A percentile compares a stretch with the other conserved stretches of the same genome.
Evolutionary conservation across 176 grass and related monocot species (phyloP).

Genomic region (Carex scoparia): DNA sequence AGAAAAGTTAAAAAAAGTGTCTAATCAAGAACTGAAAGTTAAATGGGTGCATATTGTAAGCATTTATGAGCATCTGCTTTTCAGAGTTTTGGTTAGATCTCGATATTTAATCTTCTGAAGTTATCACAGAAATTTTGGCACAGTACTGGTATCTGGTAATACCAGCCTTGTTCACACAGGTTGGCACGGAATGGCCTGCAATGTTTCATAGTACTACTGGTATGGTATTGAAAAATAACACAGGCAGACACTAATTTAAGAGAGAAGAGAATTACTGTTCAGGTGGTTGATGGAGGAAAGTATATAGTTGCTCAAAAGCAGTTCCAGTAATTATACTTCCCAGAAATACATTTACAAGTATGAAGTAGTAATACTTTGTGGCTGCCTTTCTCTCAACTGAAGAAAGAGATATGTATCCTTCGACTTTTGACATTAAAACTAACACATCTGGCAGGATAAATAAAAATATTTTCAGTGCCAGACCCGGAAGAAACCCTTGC

Average conservation of each 20-base stretch:
- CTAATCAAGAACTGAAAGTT: not conserved
- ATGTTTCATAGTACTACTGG: not conserved
- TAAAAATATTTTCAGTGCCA: slow-evolving; percentile 86
- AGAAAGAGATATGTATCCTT: slow-evolving; percentile 90
- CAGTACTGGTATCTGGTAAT: not conserved
- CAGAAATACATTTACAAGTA: slow-evolving; percentile 90
- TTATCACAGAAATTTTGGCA: not conserved
- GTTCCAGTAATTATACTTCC: slow-evolving; percentile 92
- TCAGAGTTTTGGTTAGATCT: not conserved
- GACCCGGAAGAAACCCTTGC: slow-evolving; percentile 90
- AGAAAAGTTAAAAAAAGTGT: not conserved
- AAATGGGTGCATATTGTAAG: not conserved
- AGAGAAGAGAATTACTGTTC: slow-evolving; percentile 52
- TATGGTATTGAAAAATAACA: not conserved
- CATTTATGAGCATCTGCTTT: not conserved
- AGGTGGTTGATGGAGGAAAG: slow-evolving; percentile 74
- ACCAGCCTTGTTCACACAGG: not conserved
- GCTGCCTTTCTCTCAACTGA: slow-evolving; percentile 84
- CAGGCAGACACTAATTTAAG: not conserved
- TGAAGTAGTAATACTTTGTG: slow-evolving; percentile 99
- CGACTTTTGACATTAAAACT: slow-evolving; percentile 87
- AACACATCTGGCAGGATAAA: slow-evolving; percentile 88
- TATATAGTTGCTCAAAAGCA: slow-evolving; percentile 85
- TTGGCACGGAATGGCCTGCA: not conserved
- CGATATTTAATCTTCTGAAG: not conserved